Base-by-base conservation (phyloP, 2,329 filamentous ascomycete genomes). In the Aspergillus pseudoviridinutans region DNA sequence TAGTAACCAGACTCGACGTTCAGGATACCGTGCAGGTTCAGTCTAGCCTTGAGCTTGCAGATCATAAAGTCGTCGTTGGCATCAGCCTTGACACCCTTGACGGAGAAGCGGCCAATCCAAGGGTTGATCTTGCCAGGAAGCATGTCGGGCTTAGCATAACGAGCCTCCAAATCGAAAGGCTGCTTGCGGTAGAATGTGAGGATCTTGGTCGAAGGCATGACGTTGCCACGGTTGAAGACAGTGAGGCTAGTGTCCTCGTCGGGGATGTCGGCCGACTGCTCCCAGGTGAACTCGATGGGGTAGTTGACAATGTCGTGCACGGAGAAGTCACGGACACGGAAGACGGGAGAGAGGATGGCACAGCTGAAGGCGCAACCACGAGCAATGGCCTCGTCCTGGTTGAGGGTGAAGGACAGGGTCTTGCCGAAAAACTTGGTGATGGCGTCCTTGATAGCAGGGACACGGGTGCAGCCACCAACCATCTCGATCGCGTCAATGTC, bases 101-200 rank as follows among this genome's bases (percentile, higher is more conserved):
- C 92, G 46, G 92, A 96, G 82, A 99, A 99, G 64, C 91, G 88
- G 57, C 94, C 94, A 66, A 99, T 97, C 90, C 93, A 97, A 50
- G 94, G 90, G 74, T 91, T 91, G 61, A 88, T 83, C 83, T 93
- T 95, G 70, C 92, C 92, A 20, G 94, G 94, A 8, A 99, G 86
- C 55, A 83, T 78, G 49, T 96, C 91, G 22, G 92, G 90, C 71
- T 93, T 90, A 63, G 90, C 88, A 74, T 99, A 99, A 68, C 90
- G 88, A 59, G 94, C 94, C 81, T 99, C 94, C 53, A 99, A 84
- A 72, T 97, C 92, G 75, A 97, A 99, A 50, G 92, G 84, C 79
- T 97, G 91, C 82, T 97, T 97, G 68, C 94, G 89, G 84, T 97
- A 99, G 82, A 99, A 99, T 42, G 94, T 99, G 55, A 99, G 87